Evolutionary conservation across 2,329 filamentous ascomycete species (phyloP), one percentile per base, ranked within the genome.

Genomic region (Aspergillus novoparasiticus): DNA sequence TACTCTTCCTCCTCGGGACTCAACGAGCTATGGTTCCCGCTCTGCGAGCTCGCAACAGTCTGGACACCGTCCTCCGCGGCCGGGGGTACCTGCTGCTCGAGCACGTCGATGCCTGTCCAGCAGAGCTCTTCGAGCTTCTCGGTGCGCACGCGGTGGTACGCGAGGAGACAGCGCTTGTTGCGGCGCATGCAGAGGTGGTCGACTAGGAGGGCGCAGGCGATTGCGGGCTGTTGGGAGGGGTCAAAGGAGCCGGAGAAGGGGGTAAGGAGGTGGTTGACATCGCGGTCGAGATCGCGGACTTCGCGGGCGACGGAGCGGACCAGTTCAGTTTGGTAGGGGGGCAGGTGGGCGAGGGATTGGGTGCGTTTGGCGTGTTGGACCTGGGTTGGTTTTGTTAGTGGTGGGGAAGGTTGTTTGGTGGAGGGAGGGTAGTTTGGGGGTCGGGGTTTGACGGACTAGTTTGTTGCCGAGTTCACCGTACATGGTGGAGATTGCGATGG

Each of bases 1-100:
- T 97, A 99, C 71, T 98, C 95, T 77, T 97, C 94, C 77, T 99
- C 95, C 76, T 98, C 94, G 0, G 95, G 94, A 72, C 93, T 97
- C 63, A 98, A 81, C 72, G 91, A 94, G 81, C 90, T 94, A 63
- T 88, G 77, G 46, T 65, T 66, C 58, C 76, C 81, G 32, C 79
- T 82, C 60, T 87, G 84, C 11, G 70, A 69, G 26, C 79, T 81
- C 62, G 80, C 79, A 75, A n/a, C 75, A 46, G 21, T 10, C 11
- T 26, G n/a, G 57, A 16, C 59, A 67, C 76, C 66, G 71, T 78
- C 62, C 71, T 79, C 78, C 61, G 78, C 79, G 62, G 82, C 77
- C 74, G 82, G 76, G 73, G 87, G 86, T 70, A 88, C 85, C 45
- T 83, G 81, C 69, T 83, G 80, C 60, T 97, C 93, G 21, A 92